Base-by-base conservation (phyloP, 495 filamentous ascomycete genomes). In the Lasiosphaeriaceae sp. region DNA sequence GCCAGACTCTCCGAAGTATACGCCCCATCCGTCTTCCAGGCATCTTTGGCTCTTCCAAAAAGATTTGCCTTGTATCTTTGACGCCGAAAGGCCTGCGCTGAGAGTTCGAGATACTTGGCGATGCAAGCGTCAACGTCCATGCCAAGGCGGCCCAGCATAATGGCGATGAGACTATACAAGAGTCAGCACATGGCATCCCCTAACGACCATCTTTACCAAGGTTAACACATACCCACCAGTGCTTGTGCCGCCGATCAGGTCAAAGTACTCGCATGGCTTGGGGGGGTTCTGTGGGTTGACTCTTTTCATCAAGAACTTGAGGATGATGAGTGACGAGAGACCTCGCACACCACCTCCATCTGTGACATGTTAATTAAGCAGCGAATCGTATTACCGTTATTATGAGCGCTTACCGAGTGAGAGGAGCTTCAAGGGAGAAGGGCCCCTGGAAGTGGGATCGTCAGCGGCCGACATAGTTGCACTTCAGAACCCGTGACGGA, bases 341-440 rank as follows among this genome's bases (percentile, higher is more conserved):
- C 77, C 79, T 17, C 78, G 73, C 1, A 83, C 70, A 21, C 79
- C 80, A 22, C 80, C 78, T 46, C 80, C 78, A 61, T 83, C 80
- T 3, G n/a, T n/a, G n/a, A n/a, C n/a, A n/a, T n/a, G n/a, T n/a
- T n/a, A n/a, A n/a, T n/a, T n/a, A n/a, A n/a, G n/a, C n/a, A n/a
- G n/a, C n/a, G n/a, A n/a, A n/a, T n/a, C n/a, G n/a, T n/a, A n/a
- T n/a, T n/a, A n/a, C n/a, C n/a, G n/a, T n/a, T n/a, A n/a, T n/a
- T n/a, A n/a, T n/a, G n/a, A n/a, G n/a, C n/a, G n/a, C n/a, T n/a
- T n/a, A n/a, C n/a, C n/a, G n/a, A n/a, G n/a, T n/a, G n/a, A n/a
- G n/a, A n/a, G n/a, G n/a, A n/a, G n/a, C n/a, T n/a, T n/a, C n/a
- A n/a, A n/a, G n/a, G n/a, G n/a, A n/a, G n/a, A n/a, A n/a, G n/a